Evolutionary conservation across 2,329 filamentous ascomycete species (phyloP).

Genomic region (Xylariaceae sp.): DNA sequence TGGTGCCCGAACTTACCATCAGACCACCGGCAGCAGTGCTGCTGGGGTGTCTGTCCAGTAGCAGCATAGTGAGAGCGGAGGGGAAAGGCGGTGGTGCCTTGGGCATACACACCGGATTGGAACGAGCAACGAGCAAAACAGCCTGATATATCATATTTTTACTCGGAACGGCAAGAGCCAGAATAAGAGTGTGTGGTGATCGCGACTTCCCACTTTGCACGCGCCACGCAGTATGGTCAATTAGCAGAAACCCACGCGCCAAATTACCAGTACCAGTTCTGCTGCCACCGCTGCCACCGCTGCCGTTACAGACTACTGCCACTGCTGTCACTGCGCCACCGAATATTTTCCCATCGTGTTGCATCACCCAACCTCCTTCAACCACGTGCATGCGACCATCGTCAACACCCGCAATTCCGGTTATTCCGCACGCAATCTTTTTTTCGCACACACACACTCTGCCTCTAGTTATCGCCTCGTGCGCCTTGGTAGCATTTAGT

Average conservation of each 20-base stretch:
- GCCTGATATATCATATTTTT: neutral
- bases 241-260: conserved; percentile 1
- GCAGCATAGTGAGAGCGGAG: neutral
- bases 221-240: conserved; percentile 6
- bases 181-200: neutral
- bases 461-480: conserved; percentile 4
- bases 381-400: conserved; percentile 1
- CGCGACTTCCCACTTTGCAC: neutral
- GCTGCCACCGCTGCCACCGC: too few relatives aligned
- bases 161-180: neutral
- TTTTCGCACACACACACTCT: neutral
- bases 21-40: conserved; percentile 6
- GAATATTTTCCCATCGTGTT: conserved; percentile 16
- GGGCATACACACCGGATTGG: conserved; percentile 8
- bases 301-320: too few relatives aligned
- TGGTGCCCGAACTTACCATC: conserved; percentile 8
- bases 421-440: neutral
- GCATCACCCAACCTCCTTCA: conserved; percentile 20
- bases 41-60: conserved; percentile 6
- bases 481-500: conserved; percentile 10
- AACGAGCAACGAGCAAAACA: conserved; percentile 7
- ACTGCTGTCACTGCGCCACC: conserved; percentile 18
- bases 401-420: conserved; percentile 1
- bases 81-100: conserved; percentile 13
- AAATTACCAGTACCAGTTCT: neutral